Evolutionary conservation across 352 stramenopile genomes (phyloP), one percentile per base, ranked within the genome.

Genomic region (Blastocystis sp.): DNA sequence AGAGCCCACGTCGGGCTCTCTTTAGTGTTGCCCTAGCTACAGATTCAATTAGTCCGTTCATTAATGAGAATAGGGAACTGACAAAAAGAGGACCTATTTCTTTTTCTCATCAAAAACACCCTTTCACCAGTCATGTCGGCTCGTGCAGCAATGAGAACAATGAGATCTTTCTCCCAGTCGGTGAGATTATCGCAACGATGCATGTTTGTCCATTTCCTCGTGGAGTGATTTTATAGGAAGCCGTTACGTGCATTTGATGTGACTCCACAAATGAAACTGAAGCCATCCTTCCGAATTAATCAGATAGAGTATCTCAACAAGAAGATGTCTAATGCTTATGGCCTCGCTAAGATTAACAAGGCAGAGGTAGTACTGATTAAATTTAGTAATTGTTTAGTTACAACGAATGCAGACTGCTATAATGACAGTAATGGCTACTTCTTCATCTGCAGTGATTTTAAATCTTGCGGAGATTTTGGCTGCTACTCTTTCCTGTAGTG

Each of bases 1-100:
- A 91, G 17, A 91, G 80, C 15, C 79, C 90, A 33, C 90, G 56
- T n/a, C 62, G 22, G 0, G 77, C 77, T 88, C 77, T 30, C 44
- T 81, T 81, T 19, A 81, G n/a, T 37, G 70, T 81, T 15, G 33
- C 40, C 15, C 70, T 60, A 11, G 70, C 37, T 51, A 81, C 70
- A 27, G 33, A 60, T 27, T 33, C 70, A 22, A 81, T 60, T 51
- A 81, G 7, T 40, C 24, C 54, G 44, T 81, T 81, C 70, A 81
- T 81, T 27, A n/a, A 27, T 27, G 37, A 3, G 2, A 24, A 15
- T 57, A 19, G 30, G 11, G 30, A 5, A 37, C 4, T 51, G 7
- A n/a, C 30, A 40, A 24, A 75, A 75, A 75, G 22, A 37, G 62
- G 24, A 40, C 40, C 56, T 2, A 62, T 62, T 62, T 62, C 56